Conservation (phyloP, 2,329 filamentous ascomycete species). For the Paraphoma chrysanthemicola region DNA sequence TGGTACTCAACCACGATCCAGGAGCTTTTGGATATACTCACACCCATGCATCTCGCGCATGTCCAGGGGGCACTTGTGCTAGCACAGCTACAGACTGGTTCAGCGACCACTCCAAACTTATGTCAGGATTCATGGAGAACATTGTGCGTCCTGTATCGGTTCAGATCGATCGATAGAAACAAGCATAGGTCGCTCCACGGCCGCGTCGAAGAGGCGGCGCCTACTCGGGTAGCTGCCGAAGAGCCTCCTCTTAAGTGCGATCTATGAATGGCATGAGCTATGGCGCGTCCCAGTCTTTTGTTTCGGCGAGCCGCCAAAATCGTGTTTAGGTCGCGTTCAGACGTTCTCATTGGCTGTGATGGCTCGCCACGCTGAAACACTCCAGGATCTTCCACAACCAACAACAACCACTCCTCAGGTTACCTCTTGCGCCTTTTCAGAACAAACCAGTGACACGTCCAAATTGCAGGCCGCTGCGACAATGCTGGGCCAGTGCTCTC, state of each 20-base stretch:
- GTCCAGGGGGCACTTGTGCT: no score
- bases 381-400: constrained; percentile 15
- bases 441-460: constrained; percentile 28
- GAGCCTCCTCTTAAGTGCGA: constrained; percentile 16
- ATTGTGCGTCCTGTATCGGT: no score
- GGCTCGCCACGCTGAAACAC: constrained; percentile 31
- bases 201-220: neutral
- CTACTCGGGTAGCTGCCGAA: constrained; percentile 3
- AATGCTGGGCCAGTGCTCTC: constrained; percentile 43
- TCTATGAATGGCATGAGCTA: neutral
- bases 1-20: no score
- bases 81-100: no score
- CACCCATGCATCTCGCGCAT: no score
- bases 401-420: constrained; percentile 40
- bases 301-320: constrained; percentile 28
- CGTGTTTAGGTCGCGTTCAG: constrained; percentile 10
- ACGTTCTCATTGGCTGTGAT: constrained; percentile 29
- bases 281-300: neutral
- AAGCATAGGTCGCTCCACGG: neutral
- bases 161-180: neutral
- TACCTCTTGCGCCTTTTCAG: constrained; percentile 17
- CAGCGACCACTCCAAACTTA: no score
- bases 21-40: no score
- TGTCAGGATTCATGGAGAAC: no score
- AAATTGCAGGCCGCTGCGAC: constrained; percentile 28